A percentile compares a stretch with the other conserved stretches of the same genome.
phyloP scores from a whole-genome alignment of 257 asterid species.

The Salvia rosmarinus region DNA sequence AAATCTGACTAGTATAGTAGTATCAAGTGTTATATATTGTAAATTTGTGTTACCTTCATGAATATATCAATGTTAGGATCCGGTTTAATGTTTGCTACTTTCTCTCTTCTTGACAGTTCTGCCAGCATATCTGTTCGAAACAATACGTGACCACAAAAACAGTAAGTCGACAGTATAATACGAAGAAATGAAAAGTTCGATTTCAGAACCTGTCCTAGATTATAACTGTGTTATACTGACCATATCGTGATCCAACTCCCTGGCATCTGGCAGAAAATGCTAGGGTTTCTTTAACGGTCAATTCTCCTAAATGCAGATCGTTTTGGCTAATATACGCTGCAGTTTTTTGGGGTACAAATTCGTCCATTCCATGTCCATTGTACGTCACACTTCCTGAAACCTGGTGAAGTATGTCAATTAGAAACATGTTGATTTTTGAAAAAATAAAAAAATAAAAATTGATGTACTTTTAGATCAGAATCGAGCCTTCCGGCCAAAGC shows the following conservation, averaged over 20 bases:
- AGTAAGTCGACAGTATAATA: neutral
- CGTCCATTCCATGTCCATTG: constrained; percentile 65
- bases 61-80: constrained; percentile 49
- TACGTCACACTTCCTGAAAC: constrained; percentile 59
- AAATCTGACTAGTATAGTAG: neutral
- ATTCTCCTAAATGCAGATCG: constrained; percentile 69
- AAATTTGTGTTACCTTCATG: constrained; percentile 45
- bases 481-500: constrained; percentile 80
- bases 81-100: constrained; percentile 50
- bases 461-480: constrained; percentile 48
- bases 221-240: constrained; percentile 38
- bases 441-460: neutral
- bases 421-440: neutral
- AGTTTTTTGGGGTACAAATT: constrained; percentile 64
- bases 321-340: constrained; percentile 73
- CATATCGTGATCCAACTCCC: constrained; percentile 76
- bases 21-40: neutral
- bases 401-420: constrained; percentile 33
- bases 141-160: neutral
- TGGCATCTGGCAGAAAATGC: constrained; percentile 76
- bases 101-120: constrained; percentile 50
- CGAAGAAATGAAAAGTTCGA: neutral
- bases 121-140: constrained; percentile 58
- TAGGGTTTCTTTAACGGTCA: constrained; percentile 78
- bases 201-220: neutral